Percentiles rank a stretch among this genome's conserved stretches.
Conservation (phyloP, 2,329 filamentous ascomycete species). For the Dothistroma pini region DNA sequence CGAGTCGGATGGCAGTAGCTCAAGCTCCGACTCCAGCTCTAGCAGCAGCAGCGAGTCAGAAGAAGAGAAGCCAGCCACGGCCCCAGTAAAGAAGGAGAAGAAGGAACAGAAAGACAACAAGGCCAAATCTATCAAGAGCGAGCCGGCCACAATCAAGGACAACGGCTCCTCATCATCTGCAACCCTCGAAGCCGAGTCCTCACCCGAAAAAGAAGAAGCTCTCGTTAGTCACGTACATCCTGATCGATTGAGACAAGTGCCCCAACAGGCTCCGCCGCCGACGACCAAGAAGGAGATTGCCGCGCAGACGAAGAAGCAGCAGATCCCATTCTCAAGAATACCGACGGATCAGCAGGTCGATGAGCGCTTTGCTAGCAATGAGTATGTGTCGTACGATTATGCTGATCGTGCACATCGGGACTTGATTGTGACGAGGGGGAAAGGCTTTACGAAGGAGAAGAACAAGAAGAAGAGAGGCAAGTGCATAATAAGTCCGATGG, state of each 20-base stretch:
- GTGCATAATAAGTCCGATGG: background rate
- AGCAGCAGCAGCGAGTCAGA: slow-evolving; percentile 36
- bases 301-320: slow-evolving; percentile 50
- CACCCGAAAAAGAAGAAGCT: slow-evolving; percentile 28
- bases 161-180: slow-evolving; percentile 29
- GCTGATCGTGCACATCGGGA: slow-evolving; percentile 85
- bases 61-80: slow-evolving; percentile 15
- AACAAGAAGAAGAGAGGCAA: slow-evolving; percentile 65
- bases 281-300: slow-evolving; percentile 20
- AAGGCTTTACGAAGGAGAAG: slow-evolving; percentile 99
- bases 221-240: slow-evolving; percentile 38
- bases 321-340: slow-evolving; percentile 73
- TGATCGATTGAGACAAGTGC: slow-evolving; percentile 30
- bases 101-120: slow-evolving; percentile 25
- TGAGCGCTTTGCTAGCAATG: slow-evolving; percentile 69
- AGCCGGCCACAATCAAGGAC: slow-evolving; percentile 7
- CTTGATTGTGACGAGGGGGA: slow-evolving; percentile 85
- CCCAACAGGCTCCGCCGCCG: slow-evolving; percentile 6
- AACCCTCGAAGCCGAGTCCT: slow-evolving; percentile 27
- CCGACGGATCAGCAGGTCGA: slow-evolving; percentile 66
- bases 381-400: slow-evolving; percentile 80
- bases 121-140: slow-evolving; percentile 1
- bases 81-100: slow-evolving; percentile 20
- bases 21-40: slow-evolving; percentile 40
- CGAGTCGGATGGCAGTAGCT: slow-evolving; percentile 25